Percentiles rank a stretch among this genome's conserved stretches.
Conservation (phyloP, 257 asterid species). For the Petunia secreta region DNA sequence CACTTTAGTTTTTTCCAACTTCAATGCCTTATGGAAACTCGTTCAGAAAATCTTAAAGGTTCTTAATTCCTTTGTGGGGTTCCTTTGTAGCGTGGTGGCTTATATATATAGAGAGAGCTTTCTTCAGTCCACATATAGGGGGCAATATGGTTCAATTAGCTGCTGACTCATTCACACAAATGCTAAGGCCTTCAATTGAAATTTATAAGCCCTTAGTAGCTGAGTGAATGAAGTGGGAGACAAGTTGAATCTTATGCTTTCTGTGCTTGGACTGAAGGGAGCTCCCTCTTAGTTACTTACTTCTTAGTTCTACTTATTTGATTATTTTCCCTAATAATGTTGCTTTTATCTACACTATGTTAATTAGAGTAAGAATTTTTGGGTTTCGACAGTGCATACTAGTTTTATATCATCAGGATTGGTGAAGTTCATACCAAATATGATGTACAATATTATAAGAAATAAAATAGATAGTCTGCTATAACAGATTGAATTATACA, state of each 20-base stretch:
- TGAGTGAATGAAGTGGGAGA: conserved; percentile 94
- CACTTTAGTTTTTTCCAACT: background rate
- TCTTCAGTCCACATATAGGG: conserved; percentile 86
- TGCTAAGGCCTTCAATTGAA: conserved; percentile 42
- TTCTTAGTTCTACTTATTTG: background rate
- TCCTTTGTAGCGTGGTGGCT: background rate
- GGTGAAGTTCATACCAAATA: too few species aligned
- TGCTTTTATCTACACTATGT: background rate
- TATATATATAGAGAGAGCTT: conserved; percentile 69
- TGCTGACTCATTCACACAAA: conserved; percentile 98
- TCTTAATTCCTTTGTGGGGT: background rate
- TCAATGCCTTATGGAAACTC: background rate
- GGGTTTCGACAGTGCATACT: too few species aligned
- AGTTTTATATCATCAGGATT: too few species aligned
- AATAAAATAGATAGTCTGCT: too few species aligned
- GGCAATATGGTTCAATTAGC: conserved; percentile 76
- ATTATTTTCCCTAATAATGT: background rate
- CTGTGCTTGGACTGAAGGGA: conserved; percentile 99
- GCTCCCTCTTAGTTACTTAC: conserved; percentile 62
- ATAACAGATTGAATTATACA: too few species aligned
- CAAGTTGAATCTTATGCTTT: conserved; percentile 62
- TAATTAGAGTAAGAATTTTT: too few species aligned
- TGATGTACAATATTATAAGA: too few species aligned
- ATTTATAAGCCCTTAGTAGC: conserved; percentile 36
- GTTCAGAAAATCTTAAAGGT: background rate